Base-by-base conservation (phyloP, 768 basidiomycete genomes). In the Podaxis carcinomalis region DNA sequence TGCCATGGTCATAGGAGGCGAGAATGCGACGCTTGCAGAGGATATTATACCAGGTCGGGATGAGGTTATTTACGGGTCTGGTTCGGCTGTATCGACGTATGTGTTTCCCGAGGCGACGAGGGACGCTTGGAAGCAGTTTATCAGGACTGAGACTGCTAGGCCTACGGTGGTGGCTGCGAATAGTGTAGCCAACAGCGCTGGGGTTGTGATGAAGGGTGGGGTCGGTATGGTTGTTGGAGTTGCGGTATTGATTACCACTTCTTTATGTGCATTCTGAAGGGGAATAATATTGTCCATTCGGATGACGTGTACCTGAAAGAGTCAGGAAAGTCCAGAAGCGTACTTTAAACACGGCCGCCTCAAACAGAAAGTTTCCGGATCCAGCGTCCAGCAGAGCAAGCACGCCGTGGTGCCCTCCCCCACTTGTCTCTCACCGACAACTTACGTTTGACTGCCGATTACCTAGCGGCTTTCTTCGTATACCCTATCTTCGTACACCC, bases 51-150 rank as follows among this genome's bases (percentile, higher is more conserved):
- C 79, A 5, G 86, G 86, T 5, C 77, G 78, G 37, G 76, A 79
- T 28, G 85, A 77, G 11, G 82, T 91, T 32, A 82, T 78, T 57
- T 82, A 83, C 54, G 85, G 85, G 2, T 76, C 78, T 27, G 75
- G 76, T 0, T 75, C 78, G 13, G 80, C 79, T 9, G 74, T 72
- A 40, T 84, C 81, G 21, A 85, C 83, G 10, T 83, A 80, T 65
- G 72, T 81, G 16, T 84, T 80, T 66, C 84, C 86, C 9, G 69
- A 76, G 0, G 80, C 80, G 0, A 88, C 85, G 2, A 77, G 81
- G 50, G 77, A 76, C 4, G 84, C 85, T 0, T 88, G 86, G 86
- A 66, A 77, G 32, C 69, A 74, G 3, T 86, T 81, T 64, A 75
- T 84, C 19, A 70, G 68, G 21, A 79, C 81, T 1, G 77, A 75